Conservation (phyloP, 441 rosid genomes). For the Pelargonium fulgidum region DNA sequence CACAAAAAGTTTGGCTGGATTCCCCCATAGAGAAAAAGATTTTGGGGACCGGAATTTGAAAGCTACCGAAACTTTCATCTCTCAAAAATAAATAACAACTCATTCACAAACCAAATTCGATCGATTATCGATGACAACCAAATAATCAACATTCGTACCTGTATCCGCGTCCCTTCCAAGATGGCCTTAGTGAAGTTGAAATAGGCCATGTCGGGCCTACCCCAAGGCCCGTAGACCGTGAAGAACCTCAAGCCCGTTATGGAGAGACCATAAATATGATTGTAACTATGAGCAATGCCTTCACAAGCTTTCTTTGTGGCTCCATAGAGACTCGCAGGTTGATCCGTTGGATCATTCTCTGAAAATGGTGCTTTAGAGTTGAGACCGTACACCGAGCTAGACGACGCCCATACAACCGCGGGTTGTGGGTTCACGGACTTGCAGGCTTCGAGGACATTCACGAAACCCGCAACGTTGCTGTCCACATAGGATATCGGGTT, state of each 20-base stretch:
- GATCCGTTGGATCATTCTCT: conserved; percentile 34
- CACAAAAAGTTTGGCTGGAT: no score
- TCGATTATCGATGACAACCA: no score
- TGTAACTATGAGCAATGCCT: conserved; percentile 40
- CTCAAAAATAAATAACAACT: no score
- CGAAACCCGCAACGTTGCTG: conserved; percentile 35
- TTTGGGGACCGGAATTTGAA: no score
- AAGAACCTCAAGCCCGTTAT: conserved; percentile 39
- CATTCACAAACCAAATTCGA: no score
- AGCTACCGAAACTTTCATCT: no score
- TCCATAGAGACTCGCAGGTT: conserved; percentile 35
- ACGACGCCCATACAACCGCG: conserved; percentile 37
- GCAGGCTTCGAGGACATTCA: conserved; percentile 31
- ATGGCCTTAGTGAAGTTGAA: conserved; percentile 37
- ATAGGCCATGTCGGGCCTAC: conserved; percentile 46
- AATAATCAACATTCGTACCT: background rate
- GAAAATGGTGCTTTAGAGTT: conserved; percentile 33
- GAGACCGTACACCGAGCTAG: conserved; percentile 41
- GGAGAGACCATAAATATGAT: conserved; percentile 38
- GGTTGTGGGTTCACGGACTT: conserved; percentile 35
- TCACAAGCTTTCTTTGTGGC: conserved; percentile 44
- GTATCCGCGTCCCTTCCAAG: conserved; percentile 26
- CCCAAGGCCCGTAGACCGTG: conserved; percentile 48
- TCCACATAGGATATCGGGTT: conserved; percentile 32
- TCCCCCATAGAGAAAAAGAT: no score